Conservation (phyloP, 2,329 filamentous ascomycete species). For the Penicillium vulpinum region DNA sequence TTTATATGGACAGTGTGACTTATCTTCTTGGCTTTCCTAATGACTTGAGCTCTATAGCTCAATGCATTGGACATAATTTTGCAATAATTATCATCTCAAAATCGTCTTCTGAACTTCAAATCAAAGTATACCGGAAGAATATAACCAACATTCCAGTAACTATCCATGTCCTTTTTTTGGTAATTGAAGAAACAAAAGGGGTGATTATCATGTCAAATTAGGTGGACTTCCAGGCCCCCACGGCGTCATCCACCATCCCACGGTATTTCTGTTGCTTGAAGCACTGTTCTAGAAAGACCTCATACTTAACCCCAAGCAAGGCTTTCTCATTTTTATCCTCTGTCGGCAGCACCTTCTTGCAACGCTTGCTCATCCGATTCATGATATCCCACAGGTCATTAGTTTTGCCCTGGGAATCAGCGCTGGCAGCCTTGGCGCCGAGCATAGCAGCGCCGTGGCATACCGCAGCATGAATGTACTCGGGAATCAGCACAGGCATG, state of each 20-base stretch:
- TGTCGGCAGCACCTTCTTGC: conserved; percentile 75
- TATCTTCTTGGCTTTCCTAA: not conserved
- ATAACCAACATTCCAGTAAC: not conserved
- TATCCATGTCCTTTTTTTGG: not conserved
- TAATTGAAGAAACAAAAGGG: not conserved
- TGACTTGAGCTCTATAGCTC: not conserved
- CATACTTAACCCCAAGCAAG: conserved; percentile 84
- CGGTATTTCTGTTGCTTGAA: conserved; percentile 81
- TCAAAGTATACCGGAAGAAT: no score
- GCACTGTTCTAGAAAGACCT: conserved; percentile 93
- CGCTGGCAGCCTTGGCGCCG: conserved; percentile 92
- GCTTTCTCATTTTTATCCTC: conserved; percentile 72
- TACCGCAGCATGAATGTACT: conserved; percentile 92
- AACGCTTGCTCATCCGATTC: conserved; percentile 95
- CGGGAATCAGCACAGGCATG: conserved; percentile 90
- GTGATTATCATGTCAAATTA: conserved; percentile 2
- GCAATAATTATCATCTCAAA: not conserved
- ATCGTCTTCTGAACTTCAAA: not conserved
- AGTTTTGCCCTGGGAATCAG: conserved; percentile 71
- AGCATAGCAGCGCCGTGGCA: conserved; percentile 99
- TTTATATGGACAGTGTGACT: not conserved
- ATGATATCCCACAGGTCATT: conserved; percentile 95
- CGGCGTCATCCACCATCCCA: conserved; percentile 68
- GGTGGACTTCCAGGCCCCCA: conserved; percentile 46
- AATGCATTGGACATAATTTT: not conserved